phyloP scores from a whole-genome alignment of 148 eudicot genomes.

The Simmondsia chinensis region DNA sequence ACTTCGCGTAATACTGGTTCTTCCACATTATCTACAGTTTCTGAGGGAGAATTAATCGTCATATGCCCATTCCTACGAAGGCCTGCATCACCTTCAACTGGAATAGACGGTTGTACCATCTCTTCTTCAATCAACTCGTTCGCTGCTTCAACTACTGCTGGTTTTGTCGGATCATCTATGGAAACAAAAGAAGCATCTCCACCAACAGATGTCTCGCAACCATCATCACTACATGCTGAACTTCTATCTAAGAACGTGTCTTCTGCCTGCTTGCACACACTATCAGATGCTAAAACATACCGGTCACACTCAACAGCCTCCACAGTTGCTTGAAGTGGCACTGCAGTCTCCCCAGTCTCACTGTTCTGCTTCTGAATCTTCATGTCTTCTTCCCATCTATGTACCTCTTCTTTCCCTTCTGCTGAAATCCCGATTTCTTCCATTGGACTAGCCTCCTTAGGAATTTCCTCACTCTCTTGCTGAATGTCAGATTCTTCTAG shows the following conservation, averaged over 20 bases:
- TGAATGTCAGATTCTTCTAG: constrained; percentile 13
- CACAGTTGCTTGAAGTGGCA: constrained; percentile 5
- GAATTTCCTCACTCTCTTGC: constrained; percentile 9
- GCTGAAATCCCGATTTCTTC: constrained; percentile 5
- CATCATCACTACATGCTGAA: constrained; percentile 11
- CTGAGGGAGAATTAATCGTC: constrained; percentile 17
- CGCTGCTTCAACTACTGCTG: constrained; percentile 13
- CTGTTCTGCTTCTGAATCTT: constrained; percentile 4
- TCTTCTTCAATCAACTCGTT: constrained; percentile 16
- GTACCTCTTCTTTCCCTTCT: constrained; percentile 8
- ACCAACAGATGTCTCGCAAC: constrained; percentile 6
- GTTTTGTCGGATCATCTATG: not conserved
- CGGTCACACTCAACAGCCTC: constrained; percentile 20
- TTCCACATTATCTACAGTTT: constrained; percentile 14
- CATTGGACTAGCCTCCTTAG: constrained; percentile 12
- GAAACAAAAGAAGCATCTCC: constrained; percentile 1
- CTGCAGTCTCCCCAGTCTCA: constrained; percentile 7
- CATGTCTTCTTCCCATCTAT: constrained; percentile 12
- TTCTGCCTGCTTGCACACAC: constrained; percentile 13
- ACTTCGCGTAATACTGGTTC: constrained; percentile 8
- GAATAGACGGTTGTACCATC: no score
- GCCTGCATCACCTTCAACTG: no score
- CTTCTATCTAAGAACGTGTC: constrained; percentile 12
- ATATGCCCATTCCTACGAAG: no score
- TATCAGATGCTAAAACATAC: constrained; percentile 13